Evolutionary conservation across 331 rosid genomes (phyloP).

Genomic region (Quercus phellos): DNA sequence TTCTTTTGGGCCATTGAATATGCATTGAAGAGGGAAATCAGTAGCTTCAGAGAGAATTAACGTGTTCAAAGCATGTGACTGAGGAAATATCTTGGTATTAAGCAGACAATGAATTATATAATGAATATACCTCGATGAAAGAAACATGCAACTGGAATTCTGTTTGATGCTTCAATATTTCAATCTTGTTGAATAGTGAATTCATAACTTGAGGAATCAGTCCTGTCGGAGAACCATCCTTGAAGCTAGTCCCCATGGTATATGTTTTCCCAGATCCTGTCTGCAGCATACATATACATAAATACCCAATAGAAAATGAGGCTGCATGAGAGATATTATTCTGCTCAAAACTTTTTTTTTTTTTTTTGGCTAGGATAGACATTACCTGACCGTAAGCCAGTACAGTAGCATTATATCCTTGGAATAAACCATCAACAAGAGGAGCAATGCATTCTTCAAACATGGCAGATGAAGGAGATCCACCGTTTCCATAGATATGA

Average conservation of each 20-base stretch:
- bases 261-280: conserved; percentile 89
- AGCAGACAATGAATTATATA: neutral
- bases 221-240: conserved; percentile 49
- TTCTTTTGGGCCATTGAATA: neutral
- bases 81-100: neutral
- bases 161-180: conserved; percentile 56
- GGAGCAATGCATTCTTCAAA: conserved; percentile 74
- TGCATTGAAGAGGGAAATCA: neutral
- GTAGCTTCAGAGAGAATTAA: neutral
- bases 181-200: conserved; percentile 65
- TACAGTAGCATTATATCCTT: conserved; percentile 81
- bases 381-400: conserved; percentile 90
- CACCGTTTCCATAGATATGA: conserved; percentile 62
- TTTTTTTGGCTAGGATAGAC: neutral
- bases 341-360: conserved; percentile 12
- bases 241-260: conserved; percentile 81
- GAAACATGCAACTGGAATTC: conserved; percentile 80
- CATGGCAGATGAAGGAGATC: conserved; percentile 58
- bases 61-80: neutral
- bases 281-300: conserved; percentile 36
- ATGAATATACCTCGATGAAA: conserved; percentile 61
- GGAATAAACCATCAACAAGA: conserved; percentile 72
- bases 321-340: conserved; percentile 6
- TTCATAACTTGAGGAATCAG: conserved; percentile 66
- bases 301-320: conserved; percentile 9